Evolutionary conservation across 2,329 filamentous ascomycete species (phyloP), one percentile per base, ranked within the genome.

Genomic region (Cladosporium sp.): DNA sequence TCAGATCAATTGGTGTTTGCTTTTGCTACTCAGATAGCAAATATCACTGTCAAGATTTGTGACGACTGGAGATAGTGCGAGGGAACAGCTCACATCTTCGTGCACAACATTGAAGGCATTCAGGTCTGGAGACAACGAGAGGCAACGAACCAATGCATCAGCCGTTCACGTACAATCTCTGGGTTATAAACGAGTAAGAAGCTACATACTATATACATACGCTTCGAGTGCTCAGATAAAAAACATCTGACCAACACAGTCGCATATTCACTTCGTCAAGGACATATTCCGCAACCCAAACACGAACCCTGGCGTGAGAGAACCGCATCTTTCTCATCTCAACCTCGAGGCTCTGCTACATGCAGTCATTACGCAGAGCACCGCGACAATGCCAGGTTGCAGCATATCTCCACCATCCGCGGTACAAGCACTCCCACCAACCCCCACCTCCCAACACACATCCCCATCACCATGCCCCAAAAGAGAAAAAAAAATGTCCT

Each of bases 401-500:
- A 43, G 16, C 36, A 39, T 18, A 18, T 39, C 14, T 39, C 5
- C 39, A 21, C 6, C 18, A 6, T 21, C 10, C 18, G 39, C n/a
- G 11, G 39, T 21, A n/a, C 39, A 28, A 2, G 18, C 18, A 21
- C 18, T 21, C 39, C 4, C 39, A n/a, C 13, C 2, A 43, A 21
- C 3, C 39, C 39, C 18, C 39, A 43, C 39, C 39, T 21, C 39
- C n/a, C 18, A 10, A 43, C 18, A 39, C 36, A 39, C 2, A 18
- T 18, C n/a, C 18, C 6, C 39, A 43, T 32, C 10, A 32, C 6
- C 18, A 21, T 43, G 7, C n/a, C n/a, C n/a, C n/a, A n/a, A n/a
- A 43, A n/a, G 2, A 14, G 11, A n/a, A 46, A 25, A n/a, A 8
- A 21, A 25, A 63, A 69, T 76, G 73, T 76, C 70, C 70, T 69